Percentiles rank a stretch among this genome's conserved stretches.
These are phyloP conservation scores for Sclerotinia spermophila DNA, from an alignment of 2,329 filamentous ascomycete species.

Conservation along the genomic window DNA sequence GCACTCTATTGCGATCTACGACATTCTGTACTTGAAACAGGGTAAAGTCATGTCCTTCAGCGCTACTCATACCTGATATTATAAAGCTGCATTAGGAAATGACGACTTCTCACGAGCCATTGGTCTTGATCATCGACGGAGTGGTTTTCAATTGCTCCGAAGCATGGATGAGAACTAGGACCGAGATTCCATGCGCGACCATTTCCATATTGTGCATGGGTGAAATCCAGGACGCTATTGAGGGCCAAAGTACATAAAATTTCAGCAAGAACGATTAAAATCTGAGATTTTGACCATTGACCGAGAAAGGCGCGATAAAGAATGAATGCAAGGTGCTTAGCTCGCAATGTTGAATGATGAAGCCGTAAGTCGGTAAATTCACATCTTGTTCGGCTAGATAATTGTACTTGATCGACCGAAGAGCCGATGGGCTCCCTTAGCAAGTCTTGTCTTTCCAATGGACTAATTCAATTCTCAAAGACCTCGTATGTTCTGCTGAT, in stretches of 20 bases:
- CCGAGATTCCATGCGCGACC: background rate
- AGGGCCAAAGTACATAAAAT: slow-evolving; percentile 1
- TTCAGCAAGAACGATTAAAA: slow-evolving; percentile 3
- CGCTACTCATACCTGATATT: background rate
- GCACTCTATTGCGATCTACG: slow-evolving; percentile 4
- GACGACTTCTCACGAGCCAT: background rate
- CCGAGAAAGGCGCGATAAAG: slow-evolving; percentile 12
- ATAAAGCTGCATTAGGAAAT: background rate
- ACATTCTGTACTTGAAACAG: background rate
- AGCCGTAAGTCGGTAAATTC: background rate
- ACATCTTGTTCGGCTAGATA: background rate
- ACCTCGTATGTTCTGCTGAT: background rate
- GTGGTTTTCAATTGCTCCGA: background rate
- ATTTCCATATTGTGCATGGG: background rate
- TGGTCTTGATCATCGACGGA: background rate
- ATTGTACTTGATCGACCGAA: background rate
- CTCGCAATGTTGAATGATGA: background rate
- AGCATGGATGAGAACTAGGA: background rate
- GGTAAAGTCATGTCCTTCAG: background rate
- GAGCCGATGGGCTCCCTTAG: slow-evolving; percentile 4
- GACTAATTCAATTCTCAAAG: background rate
- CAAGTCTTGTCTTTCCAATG: slow-evolving; percentile 5
- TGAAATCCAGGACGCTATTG: slow-evolving; percentile 4
- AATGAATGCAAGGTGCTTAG: background rate
- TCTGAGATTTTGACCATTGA: background rate